Evolutionary conservation across 2,329 filamentous ascomycete genomes (phyloP).

Genomic region (Pestalotiopsis sp.): DNA sequence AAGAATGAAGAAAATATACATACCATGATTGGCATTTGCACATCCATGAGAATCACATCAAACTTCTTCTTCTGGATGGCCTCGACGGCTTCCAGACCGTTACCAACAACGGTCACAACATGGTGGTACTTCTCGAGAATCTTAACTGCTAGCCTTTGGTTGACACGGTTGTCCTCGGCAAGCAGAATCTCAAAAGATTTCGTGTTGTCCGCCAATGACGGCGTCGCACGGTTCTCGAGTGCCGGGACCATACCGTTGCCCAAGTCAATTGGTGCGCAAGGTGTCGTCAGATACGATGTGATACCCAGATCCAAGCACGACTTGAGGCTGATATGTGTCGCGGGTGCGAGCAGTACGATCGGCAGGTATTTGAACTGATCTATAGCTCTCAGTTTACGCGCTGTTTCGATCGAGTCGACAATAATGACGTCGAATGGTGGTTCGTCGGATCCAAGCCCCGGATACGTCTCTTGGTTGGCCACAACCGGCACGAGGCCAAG

Average conservation of each 20-base stretch:
- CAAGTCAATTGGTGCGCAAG: constrained; percentile 89
- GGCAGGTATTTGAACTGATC: constrained; percentile 98
- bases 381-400: constrained; percentile 79
- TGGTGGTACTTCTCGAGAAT: constrained; percentile 97
- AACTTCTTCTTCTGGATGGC: constrained; percentile 91
- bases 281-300: constrained; percentile 98
- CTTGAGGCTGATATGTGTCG: constrained; percentile 90
- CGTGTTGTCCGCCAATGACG: constrained; percentile 88
- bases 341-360: constrained; percentile 86
- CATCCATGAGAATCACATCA: constrained; percentile 98
- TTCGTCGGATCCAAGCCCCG: constrained; percentile 54
- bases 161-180: constrained; percentile 96
- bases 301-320: constrained; percentile 93
- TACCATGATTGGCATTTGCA: constrained; percentile 99
- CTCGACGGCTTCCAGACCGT: constrained; percentile 90
- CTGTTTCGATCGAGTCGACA: constrained; percentile 90
- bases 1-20: constrained; percentile 32
- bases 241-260: constrained; percentile 96
- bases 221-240: constrained; percentile 88
- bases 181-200: constrained; percentile 94
- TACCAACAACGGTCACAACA: constrained; percentile 89
- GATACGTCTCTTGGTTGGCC: constrained; percentile 77
- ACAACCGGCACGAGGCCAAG: constrained; percentile 83
- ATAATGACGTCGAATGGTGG: constrained; percentile 92
- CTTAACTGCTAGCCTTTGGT: constrained; percentile 93